A percentile compares a stretch with the other conserved stretches of the same genome.
Evolutionary conservation across 23 red algal genomes (phyloP).

Genomic region (Gracilaria domingensis): DNA sequence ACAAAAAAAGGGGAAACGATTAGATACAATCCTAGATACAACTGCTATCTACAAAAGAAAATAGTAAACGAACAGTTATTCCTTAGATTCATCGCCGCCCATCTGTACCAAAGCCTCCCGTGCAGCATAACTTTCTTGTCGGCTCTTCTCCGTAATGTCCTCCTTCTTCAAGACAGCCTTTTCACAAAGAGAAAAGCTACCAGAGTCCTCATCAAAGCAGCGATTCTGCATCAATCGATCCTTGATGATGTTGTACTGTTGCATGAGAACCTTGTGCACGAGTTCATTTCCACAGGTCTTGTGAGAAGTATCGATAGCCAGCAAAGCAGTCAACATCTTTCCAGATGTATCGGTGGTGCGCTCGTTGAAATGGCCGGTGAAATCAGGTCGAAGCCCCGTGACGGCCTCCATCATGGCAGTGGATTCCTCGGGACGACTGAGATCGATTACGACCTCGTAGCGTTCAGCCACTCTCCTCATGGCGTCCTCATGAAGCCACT

Average conservation of each 20-base stretch:
- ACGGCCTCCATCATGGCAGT: conserved; percentile 62
- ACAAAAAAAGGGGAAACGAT: no score
- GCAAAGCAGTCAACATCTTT: conserved; percentile 41
- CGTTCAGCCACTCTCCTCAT: conserved; percentile 57
- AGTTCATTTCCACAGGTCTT: conserved; percentile 44
- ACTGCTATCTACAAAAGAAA: background rate
- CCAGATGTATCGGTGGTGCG: conserved; percentile 52
- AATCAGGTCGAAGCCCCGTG: conserved; percentile 46
- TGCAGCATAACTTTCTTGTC: conserved; percentile 30
- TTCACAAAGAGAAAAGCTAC: conserved; percentile 29
- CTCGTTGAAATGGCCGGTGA: conserved; percentile 50
- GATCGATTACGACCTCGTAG: conserved; percentile 60
- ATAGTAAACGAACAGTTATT: background rate
- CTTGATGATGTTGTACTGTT: conserved; percentile 71
- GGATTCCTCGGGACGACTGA: conserved; percentile 52
- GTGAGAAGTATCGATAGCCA: conserved; percentile 36
- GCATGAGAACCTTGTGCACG: conserved; percentile 60
- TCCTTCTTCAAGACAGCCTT: conserved; percentile 49
- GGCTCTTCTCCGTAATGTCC: conserved; percentile 2
- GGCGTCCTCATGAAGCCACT: conserved; percentile 43
- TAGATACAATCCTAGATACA: no score
- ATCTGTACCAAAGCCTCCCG: conserved; percentile 3
- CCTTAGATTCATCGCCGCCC: background rate
- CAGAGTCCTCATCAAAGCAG: conserved; percentile 56
- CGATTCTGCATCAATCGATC: conserved; percentile 75